Evolutionary conservation across 169 alveolate genomes (phyloP).

Genomic region (Blepharisma undulans): DNA sequence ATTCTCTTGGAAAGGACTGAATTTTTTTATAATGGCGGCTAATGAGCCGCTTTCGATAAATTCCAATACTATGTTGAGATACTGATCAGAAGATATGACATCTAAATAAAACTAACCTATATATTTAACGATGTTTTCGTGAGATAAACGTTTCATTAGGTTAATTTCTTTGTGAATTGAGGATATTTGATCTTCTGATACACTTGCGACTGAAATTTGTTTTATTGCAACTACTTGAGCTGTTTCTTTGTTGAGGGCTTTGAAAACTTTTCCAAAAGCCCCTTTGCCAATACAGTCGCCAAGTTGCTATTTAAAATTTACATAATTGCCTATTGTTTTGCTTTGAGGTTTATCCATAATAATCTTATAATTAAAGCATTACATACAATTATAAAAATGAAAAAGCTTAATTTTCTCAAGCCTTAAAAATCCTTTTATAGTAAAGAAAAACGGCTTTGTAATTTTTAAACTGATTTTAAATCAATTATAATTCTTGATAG

Average conservation of each 20-base stretch:
- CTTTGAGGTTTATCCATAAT: neutral
- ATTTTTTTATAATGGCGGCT: slow-evolving; percentile 54
- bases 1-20: slow-evolving; percentile 65
- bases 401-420: too few relatives aligned
- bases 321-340: slow-evolving; percentile 2
- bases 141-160: slow-evolving; percentile 64
- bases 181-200: slow-evolving; percentile 48
- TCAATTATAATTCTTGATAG: too few relatives aligned
- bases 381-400: too few relatives aligned
- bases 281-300: slow-evolving; percentile 72
- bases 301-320: slow-evolving; percentile 49
- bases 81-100: slow-evolving; percentile 35
- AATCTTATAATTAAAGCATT: too few relatives aligned
- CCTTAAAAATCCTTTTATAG: too few relatives aligned
- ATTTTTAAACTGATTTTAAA: too few relatives aligned
- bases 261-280: slow-evolving; percentile 65
- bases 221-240: slow-evolving; percentile 68
- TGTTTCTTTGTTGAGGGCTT: slow-evolving; percentile 61
- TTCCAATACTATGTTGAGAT: slow-evolving; percentile 75
- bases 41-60: slow-evolving; percentile 75
- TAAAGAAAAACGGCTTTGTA: too few relatives aligned
- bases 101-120: slow-evolving; percentile 63
- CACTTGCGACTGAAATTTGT: slow-evolving; percentile 48
- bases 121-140: slow-evolving; percentile 73
- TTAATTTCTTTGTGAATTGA: slow-evolving; percentile 70